Conservation (phyloP, 176 grass and related monocot genomes). For the Sorghum bicolor region DNA sequence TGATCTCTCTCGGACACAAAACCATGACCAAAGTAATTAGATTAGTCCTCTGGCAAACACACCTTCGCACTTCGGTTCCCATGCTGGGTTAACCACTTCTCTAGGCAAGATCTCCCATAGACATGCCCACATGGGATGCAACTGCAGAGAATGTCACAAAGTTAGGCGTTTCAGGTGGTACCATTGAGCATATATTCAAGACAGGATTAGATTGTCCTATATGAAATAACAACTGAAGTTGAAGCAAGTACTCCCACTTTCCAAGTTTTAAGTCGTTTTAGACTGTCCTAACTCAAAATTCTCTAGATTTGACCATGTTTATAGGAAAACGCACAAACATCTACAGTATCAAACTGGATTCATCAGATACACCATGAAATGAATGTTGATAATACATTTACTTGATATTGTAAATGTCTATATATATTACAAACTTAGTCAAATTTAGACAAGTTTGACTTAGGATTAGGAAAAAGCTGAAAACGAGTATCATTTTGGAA, state of each 20-base stretch:
- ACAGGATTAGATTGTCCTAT: not conserved
- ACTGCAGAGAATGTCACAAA: constrained; percentile 26
- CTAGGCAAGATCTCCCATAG: constrained; percentile 81
- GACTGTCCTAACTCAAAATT: not conserved
- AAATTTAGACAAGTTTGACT: not conserved
- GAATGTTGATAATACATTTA: not conserved
- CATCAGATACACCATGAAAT: not conserved
- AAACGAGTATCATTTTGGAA: not conserved
- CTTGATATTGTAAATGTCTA: not conserved
- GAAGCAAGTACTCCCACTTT: not conserved
- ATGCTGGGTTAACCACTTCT: constrained; percentile 55
- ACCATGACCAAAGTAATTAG: not conserved
- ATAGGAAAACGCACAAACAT: not conserved
- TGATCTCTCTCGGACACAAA: not conserved
- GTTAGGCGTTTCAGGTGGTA: not conserved
- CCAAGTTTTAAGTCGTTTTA: not conserved
- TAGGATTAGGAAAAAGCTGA: not conserved
- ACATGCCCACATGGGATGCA: constrained; percentile 96
- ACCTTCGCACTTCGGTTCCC: constrained; percentile 47
- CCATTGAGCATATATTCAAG: not conserved
- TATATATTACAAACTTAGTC: not conserved
- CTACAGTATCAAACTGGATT: not conserved
- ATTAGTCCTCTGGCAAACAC: not conserved
- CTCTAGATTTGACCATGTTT: not conserved
- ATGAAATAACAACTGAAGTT: not conserved